Evolutionary conservation across 129 eudicot genomes (phyloP).

Genomic region (Dittrichia graveolens): DNA sequence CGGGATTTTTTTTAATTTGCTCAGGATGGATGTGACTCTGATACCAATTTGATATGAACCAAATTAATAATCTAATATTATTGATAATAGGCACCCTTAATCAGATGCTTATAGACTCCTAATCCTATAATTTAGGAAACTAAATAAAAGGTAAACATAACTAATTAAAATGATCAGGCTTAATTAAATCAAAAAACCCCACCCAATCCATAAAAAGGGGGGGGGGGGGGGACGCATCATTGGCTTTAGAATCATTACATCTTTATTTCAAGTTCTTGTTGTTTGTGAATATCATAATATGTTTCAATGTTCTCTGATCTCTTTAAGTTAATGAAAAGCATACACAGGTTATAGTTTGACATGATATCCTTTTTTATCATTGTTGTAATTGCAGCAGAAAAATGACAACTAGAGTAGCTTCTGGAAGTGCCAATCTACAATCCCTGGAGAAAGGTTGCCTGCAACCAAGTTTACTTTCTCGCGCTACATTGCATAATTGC

Average conservation of each 20-base stretch:
- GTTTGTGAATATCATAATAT: neutral
- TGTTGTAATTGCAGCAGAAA: slow-evolving; percentile 31
- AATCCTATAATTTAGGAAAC: too few relatives aligned
- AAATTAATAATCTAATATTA: too few relatives aligned
- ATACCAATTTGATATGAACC: too few relatives aligned
- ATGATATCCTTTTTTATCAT: slow-evolving; percentile 15
- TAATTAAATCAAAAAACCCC: too few relatives aligned
- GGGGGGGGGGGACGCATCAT: too few relatives aligned
- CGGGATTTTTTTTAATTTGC: too few relatives aligned
- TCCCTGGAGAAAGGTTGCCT: slow-evolving; percentile 42
- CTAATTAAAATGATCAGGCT: too few relatives aligned
- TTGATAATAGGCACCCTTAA: too few relatives aligned
- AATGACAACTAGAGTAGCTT: slow-evolving; percentile 73
- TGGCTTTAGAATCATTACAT: neutral
- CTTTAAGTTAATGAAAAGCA: neutral
- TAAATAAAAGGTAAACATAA: too few relatives aligned
- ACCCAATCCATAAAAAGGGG: too few relatives aligned
- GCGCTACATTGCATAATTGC: slow-evolving; percentile 39
- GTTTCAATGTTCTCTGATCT: neutral
- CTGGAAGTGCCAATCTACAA: slow-evolving; percentile 54
- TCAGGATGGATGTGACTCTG: too few relatives aligned
- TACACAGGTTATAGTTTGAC: neutral
- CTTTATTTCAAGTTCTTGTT: slow-evolving; percentile 8
- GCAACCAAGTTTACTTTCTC: slow-evolving; percentile 45
- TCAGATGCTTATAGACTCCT: too few relatives aligned